Evolutionary conservation across 2,329 filamentous ascomycete species (phyloP), one percentile per base, ranked within the genome.

Genomic region (Tolypocladium album): DNA sequence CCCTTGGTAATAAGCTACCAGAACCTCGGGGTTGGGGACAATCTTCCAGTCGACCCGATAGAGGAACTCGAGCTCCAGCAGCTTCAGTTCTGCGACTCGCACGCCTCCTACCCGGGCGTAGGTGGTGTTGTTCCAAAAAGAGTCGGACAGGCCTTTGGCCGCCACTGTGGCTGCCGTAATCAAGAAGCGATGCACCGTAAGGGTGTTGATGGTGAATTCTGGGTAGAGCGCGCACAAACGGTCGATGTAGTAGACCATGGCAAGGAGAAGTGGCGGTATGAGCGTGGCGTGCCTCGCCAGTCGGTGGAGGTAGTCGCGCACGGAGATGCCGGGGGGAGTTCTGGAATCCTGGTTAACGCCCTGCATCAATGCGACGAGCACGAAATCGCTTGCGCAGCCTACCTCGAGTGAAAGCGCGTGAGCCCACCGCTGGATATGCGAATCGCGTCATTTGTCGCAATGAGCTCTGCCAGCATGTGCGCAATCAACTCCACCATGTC

Each of bases 181-280:
- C 12, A 99, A 82, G 70, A 97, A 99, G 11, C 94, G 92, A 76
- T 99, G 94, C 3, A 99, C 93, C 0, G 94, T 99, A 24, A 99
- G 80, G 55, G 91, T 96, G 71, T 92, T 96, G 67, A 99, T 95
- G 36, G 92, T 97, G 73, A 99, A 99, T 55, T 93, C 89, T 3
- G 90, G 89, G 71, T 97, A 99, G 61, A 96, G 80, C 13, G 90
- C 88, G 74, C 93, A 99, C 27, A 99, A 82, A 39, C 92, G 88
- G 75, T 99, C 94, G 68, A 99, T 97, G 70, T 97, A 99, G 71
- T 95, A 99, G 60, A 99, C 94, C 91, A 99, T 97, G 67, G 92
- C 94, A 42, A 99, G 84, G n/a, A 99, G 81, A 57, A 99, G 88
- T 0, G 94, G 93, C 15, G 94, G 92, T 8, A 91, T 92, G 3